Conservation (phyloP, 495 filamentous ascomycete genomes). For the Talaromyces borbonicus region DNA sequence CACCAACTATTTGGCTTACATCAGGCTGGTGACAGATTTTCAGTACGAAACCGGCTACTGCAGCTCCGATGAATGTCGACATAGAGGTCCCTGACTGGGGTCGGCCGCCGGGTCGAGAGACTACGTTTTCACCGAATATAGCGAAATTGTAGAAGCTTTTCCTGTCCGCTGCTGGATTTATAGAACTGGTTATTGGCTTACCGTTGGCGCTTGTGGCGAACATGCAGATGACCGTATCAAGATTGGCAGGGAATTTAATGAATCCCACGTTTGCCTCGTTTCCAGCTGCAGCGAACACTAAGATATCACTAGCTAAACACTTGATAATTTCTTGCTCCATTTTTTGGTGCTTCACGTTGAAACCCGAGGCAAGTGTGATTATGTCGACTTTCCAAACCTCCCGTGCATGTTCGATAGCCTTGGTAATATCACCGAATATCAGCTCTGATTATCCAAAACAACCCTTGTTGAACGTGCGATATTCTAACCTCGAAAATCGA, state of each 20-base stretch:
- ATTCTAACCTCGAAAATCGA: neutral
- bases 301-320: neutral
- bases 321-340: neutral
- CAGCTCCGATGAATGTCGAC: constrained; percentile 4
- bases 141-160: neutral
- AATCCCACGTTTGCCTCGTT: neutral
- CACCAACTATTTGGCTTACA: neutral
- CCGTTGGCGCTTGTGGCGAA: neutral
- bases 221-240: neutral
- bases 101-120: neutral
- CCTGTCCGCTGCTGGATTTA: neutral
- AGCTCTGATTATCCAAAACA: no score
- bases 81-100: constrained; percentile 1
- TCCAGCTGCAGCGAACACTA: constrained; percentile 3
- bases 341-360: neutral
- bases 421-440: neutral
- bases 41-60: neutral
- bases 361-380: constrained; percentile 4
- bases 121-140: neutral
- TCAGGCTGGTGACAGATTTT: neutral
- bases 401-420: constrained; percentile 2
- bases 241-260: constrained; percentile 5
- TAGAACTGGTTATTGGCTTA: neutral
- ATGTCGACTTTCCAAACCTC: constrained; percentile 2
- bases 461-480: neutral